Evolutionary conservation across 2,329 filamentous ascomycete genomes (phyloP).

Genomic region (Sporothrix protearum): DNA sequence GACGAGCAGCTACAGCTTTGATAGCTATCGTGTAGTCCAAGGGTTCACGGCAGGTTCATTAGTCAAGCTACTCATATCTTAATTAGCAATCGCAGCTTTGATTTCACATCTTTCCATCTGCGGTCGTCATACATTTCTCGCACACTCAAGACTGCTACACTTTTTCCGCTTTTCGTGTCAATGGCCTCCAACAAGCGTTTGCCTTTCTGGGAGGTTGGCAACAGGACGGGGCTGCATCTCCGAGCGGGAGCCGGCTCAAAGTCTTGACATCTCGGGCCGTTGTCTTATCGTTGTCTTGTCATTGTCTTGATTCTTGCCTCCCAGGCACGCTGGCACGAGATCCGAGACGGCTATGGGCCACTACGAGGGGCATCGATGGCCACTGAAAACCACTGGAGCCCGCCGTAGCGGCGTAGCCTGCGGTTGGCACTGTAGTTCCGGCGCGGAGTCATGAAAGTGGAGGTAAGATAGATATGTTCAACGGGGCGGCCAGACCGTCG

Average conservation of each 20-base stretch:
- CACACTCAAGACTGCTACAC: not conserved
- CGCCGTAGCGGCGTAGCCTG: too few species aligned
- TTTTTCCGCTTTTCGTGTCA: not conserved
- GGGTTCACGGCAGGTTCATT: not conserved
- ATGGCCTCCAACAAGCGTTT: not conserved
- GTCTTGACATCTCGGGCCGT: not conserved
- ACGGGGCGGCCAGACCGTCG: not conserved
- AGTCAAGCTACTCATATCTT: not conserved
- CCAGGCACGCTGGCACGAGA: not conserved
- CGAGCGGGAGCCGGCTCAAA: not conserved
- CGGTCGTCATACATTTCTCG: not conserved
- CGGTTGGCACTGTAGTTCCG: not conserved
- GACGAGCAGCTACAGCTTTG: not conserved
- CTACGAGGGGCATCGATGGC: too few species aligned
- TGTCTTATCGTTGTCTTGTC: not conserved
- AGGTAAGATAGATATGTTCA: not conserved
- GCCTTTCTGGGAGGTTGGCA: not conserved
- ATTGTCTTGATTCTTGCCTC: not conserved
- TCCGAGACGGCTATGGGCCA: too few species aligned
- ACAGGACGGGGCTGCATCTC: not conserved
- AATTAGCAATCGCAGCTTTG: not conserved
- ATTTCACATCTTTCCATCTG: not conserved
- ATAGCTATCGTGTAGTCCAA: not conserved
- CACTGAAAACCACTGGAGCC: not conserved
- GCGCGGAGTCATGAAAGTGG: slow-evolving; percentile 3